Evolutionary conservation across 192 early-diverging fungal species (phyloP), one percentile per base, ranked within the genome.

Genomic region (Linderina pennispora): DNA sequence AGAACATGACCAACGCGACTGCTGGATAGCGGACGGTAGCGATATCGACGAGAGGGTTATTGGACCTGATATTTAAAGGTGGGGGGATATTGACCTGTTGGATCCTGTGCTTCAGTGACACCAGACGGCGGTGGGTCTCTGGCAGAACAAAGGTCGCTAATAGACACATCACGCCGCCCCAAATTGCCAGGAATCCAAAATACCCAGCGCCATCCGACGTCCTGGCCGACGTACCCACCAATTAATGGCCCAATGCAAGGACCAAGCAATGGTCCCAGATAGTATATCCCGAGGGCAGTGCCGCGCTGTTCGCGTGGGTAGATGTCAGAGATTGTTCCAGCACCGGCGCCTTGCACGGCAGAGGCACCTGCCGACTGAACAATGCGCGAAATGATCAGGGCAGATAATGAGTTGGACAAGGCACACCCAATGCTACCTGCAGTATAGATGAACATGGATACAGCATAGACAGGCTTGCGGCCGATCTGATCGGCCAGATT

Each of bases 181-280:
- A 56, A 14, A 83, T 83, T 2, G 70, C 36, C 28, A 74, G 63
- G 16, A n/a, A 77, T 56, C 67, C 80, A 81, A 43, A 83, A 85
- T 8, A 78, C 52, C 73, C 73, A 77, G 19, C 70, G 72, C 78
- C 78, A 80, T 10, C 65, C 64, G 3, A 57, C 45, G 11, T n/a
- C 40, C 36, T 80, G 48, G 1, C 74, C 71, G 19, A 76, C 55
- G 28, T 73, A 70, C 5, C 79, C 79, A 9, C 79, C 79, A 46
- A 80, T 55, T 23, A 77, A 43, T 14, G 79, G 77, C 0, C 78
- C 78, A 2, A 80, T 37, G 11, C 67, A 60, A 1, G 78, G 78
- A 0, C 74, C 76, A n/a, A 80, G 36, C 39, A 80, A 35, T 16
- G 65, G 64, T 1, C 76, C 78, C 24, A 75, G 28, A 13, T 65